A percentile compares a stretch with the other conserved stretches of the same genome.
Conservation (phyloP, 768 basidiomycete species). For the Aureoboletus auriporus region DNA sequence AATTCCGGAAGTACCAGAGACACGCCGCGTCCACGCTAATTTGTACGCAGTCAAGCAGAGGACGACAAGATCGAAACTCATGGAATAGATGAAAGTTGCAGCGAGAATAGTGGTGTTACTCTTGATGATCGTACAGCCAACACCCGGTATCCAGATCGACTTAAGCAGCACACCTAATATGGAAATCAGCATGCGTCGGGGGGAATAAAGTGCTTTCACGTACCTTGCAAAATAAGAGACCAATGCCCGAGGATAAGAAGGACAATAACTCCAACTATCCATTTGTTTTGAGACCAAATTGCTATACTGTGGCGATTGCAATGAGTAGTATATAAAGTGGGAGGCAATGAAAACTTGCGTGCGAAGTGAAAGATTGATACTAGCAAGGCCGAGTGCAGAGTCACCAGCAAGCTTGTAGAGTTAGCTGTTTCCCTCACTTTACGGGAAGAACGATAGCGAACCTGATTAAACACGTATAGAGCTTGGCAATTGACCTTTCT, state of each 20-base stretch:
- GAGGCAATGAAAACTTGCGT: constrained; percentile 29
- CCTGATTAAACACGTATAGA: constrained; percentile 47
- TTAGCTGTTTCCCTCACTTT: neutral
- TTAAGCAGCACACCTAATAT: constrained; percentile 53
- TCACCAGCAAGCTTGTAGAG: constrained; percentile 37
- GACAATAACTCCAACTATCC: constrained; percentile 46
- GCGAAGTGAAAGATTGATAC: constrained; percentile 44
- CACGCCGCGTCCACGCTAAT: constrained; percentile 33
- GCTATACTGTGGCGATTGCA: constrained; percentile 43
- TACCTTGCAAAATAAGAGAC: constrained; percentile 66
- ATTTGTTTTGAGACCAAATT: constrained; percentile 58
- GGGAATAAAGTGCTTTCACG: neutral
- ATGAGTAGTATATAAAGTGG: constrained; percentile 1
- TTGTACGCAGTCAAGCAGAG: constrained; percentile 59
- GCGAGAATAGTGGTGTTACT: constrained; percentile 64
- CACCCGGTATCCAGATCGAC: constrained; percentile 47
- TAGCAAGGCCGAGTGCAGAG: constrained; percentile 41
- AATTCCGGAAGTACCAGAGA: constrained; percentile 18
- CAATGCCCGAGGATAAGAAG: constrained; percentile 66
- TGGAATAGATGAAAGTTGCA: constrained; percentile 72
- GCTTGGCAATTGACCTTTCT: constrained; percentile 43
- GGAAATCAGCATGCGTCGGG: neutral
- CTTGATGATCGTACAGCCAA: constrained; percentile 51
- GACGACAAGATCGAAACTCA: constrained; percentile 67
- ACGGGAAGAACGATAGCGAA: constrained; percentile 11